Evolutionary conservation across 2,329 filamentous ascomycete genomes (phyloP), one percentile per base, ranked within the genome.

Genomic region (Trichoderma pleuroti): DNA sequence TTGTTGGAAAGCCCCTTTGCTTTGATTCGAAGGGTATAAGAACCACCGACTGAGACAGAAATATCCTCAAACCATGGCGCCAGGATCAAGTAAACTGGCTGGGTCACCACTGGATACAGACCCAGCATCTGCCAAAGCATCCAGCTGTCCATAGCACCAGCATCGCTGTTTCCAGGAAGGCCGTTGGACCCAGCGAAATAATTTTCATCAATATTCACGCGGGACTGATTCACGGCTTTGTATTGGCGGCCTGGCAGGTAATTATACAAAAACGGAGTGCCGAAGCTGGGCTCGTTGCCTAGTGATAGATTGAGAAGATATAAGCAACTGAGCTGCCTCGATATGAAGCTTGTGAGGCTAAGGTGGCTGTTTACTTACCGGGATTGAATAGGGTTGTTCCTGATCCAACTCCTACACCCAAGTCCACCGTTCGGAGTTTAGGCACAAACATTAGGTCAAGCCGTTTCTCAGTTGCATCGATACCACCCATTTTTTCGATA

Each of bases 131-230:
- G 83, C 83, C 87, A 88, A 24, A 87, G 76, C 5, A 87, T 77
- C 82, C 85, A 87, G n/a, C 83, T 85, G 74, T 88, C 86, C 85
- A 90, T 87, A 1, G 86, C 84, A 3, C 87, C 87, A 0, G 86
- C 86, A 74, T 90, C 87, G 49, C 84, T 84, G 74, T 89, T 89
- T 0, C 87, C 87, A 0, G 87, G 87, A 4, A 89, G 81, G 1
- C 87, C 87, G 46, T 66, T 71, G 5, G 72, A 30, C 18, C 68
- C 72, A 21, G 70, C 21, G 14, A 72, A 72, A 28, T 87, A 88
- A 74, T 82, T 86, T 21, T 79, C 74, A 61, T 85, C 83, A 14
- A 85, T 83, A 34, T 88, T 81, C 28, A 79, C 76, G 46, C 85
- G 82, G 11, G 85, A 85, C 30, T 82, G 81, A 70, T 82, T 78